Evolutionary conservation across 495 filamentous ascomycete genomes (phyloP).

Genomic region (Penicillium arizonense): DNA sequence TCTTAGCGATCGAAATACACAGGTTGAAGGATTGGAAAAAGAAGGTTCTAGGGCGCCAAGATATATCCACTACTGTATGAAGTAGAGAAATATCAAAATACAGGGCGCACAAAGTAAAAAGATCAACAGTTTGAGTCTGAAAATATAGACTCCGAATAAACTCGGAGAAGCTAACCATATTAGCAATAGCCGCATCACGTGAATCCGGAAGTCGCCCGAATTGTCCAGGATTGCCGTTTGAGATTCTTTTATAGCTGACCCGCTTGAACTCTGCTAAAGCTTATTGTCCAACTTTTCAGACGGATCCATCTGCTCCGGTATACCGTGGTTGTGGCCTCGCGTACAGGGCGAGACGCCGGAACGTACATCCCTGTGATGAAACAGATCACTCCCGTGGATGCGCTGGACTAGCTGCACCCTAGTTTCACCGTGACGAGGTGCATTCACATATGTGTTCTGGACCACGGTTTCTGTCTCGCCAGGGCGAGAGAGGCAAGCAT

Average conservation of each 20-base stretch:
- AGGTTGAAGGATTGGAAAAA: background rate
- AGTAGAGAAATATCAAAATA: too few relatives aligned
- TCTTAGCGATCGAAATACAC: background rate
- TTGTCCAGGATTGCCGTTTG: background rate
- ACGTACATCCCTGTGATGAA: constrained; percentile 4
- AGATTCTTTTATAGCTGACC: background rate
- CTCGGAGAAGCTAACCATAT: constrained; percentile 1
- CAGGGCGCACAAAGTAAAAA: background rate
- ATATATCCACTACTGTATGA: background rate
- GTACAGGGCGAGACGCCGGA: background rate
- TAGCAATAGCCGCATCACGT: background rate
- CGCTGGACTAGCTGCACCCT: too few relatives aligned
- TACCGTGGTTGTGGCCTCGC: background rate
- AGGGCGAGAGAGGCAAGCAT: background rate
- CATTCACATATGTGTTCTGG: background rate
- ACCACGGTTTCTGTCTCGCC: background rate
- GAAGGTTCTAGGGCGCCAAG: background rate
- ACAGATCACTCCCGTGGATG: background rate
- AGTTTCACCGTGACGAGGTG: background rate
- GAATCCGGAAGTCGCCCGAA: background rate
- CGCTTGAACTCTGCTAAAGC: background rate
- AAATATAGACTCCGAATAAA: constrained; percentile 1
- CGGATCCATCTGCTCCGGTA: background rate
- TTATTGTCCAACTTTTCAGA: background rate
- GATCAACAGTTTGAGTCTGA: background rate